Percentiles rank a stretch among this genome's conserved stretches.
Conservation (phyloP, 2,329 filamentous ascomycete genomes). For the Xylariaceae sp. region DNA sequence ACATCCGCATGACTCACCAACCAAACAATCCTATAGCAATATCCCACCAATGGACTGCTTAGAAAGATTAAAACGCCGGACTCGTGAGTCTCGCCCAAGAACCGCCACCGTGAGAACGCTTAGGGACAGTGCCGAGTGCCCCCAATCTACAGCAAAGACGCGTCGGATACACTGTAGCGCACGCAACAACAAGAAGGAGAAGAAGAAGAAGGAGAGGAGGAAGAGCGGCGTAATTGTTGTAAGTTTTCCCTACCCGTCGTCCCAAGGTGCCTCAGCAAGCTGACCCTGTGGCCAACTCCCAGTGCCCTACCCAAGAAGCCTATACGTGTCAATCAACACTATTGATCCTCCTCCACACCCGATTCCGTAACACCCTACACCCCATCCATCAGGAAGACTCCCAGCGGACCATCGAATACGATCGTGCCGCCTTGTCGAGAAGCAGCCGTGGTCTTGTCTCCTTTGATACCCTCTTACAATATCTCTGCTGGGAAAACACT, state of each 20-base stretch:
- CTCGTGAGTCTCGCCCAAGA: slow-evolving; percentile 1
- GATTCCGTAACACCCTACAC: slow-evolving; percentile 17
- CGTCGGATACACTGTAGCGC: slow-evolving; percentile 5
- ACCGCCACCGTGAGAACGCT: neutral
- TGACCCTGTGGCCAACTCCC: slow-evolving; percentile 1
- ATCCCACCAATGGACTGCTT: slow-evolving; percentile 16
- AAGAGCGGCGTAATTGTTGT: slow-evolving; percentile 14
- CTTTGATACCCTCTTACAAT: slow-evolving; percentile 10
- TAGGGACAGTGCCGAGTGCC: neutral
- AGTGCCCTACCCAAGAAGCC: slow-evolving; percentile 13
- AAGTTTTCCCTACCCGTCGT: neutral
- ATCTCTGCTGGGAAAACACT: slow-evolving; percentile 1
- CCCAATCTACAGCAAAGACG: slow-evolving; percentile 6
- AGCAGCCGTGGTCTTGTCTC: neutral
- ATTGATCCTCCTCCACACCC: slow-evolving; percentile 17
- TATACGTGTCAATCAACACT: slow-evolving; percentile 21
- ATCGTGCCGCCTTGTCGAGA: slow-evolving; percentile 1
- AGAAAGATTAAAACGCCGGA: neutral
- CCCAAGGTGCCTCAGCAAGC: neutral
- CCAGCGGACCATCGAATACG: slow-evolving; percentile 17
- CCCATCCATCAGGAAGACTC: slow-evolving; percentile 20
- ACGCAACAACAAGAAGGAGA: slow-evolving; percentile 2
- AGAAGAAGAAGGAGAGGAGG: too few relatives aligned
- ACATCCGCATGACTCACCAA: neutral
- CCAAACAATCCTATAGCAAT: neutral